A percentile compares a stretch with the other conserved stretches of the same genome.
Evolutionary conservation across 768 basidiomycete species (phyloP).

Genomic region (Guyanaporus albipodus): DNA sequence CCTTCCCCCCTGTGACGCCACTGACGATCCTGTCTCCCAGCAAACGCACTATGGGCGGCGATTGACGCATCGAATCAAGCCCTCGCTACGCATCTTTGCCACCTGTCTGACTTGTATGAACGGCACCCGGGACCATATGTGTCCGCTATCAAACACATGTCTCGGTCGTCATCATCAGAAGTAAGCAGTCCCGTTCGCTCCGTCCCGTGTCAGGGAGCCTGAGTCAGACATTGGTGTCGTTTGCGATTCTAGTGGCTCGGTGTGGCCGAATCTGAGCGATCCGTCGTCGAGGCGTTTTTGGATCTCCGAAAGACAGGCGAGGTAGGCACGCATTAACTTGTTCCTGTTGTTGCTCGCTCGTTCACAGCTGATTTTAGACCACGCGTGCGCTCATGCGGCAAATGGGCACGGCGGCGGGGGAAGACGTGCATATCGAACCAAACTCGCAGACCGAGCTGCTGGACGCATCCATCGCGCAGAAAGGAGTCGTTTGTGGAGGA

Average conservation of each 20-base stretch:
- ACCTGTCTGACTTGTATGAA: slow-evolving; percentile 48
- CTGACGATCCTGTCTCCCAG: slow-evolving; percentile 32
- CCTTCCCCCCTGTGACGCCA: not conserved
- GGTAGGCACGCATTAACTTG: slow-evolving; percentile 33
- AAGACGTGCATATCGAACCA: slow-evolving; percentile 86
- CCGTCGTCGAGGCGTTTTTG: slow-evolving; percentile 53
- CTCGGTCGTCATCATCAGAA: slow-evolving; percentile 47
- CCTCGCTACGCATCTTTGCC: slow-evolving; percentile 48
- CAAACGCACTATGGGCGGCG: slow-evolving; percentile 59
- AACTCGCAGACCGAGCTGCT: slow-evolving; percentile 79
- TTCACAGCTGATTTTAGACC: slow-evolving; percentile 39
- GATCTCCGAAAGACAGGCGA: slow-evolving; percentile 55
- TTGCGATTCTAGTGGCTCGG: slow-evolving; percentile 43
- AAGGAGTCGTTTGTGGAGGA: slow-evolving; percentile 90
- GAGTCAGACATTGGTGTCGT: not conserved
- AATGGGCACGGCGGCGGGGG: slow-evolving; percentile 66
- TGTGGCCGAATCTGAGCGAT: slow-evolving; percentile 6
- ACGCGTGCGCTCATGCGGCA: slow-evolving; percentile 77
- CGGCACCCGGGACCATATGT: slow-evolving; percentile 48
- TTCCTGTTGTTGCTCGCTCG: not conserved
- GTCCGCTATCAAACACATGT: slow-evolving; percentile 57
- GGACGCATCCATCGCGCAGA: slow-evolving; percentile 67
- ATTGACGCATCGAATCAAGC: slow-evolving; percentile 61
- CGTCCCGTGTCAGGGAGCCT: not conserved
- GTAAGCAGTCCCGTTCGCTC: slow-evolving; percentile 40